Base-by-base conservation (phyloP, 2,329 filamentous ascomycete genomes). In the Aspergillus spinulosporus region DNA sequence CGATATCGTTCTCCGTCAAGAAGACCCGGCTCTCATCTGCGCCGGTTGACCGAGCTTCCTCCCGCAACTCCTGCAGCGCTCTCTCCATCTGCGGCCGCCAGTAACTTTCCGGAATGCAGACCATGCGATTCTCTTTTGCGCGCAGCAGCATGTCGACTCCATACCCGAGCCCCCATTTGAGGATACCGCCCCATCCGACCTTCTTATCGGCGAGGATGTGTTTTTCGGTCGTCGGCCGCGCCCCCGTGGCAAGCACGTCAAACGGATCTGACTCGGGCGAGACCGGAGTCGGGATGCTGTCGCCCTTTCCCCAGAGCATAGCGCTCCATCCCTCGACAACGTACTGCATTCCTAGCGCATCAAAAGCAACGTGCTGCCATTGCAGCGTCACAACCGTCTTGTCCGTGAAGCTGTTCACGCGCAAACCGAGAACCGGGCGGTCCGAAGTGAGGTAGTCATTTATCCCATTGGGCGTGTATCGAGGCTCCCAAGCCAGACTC, bases 291-390 rank as follows among this genome's bases (percentile, higher is more conserved):
- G 50, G 55, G 11, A 62, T 54, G 4, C 52, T 49, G 5, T 40
- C 55, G 9, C 36, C 15, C 37, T 49, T 57, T n/a, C 52, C 57
- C 59, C 54, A 59, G 40, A 62, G 57, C 59, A 62, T 62, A 15
- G 52, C 46, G 45, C 36, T 59, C 59, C 59, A 62, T 9, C 55
- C 59, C 26, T 62, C 58, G 3, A 60, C 53, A 11, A 62, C 58
- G 32, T 60, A 60, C 36, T 60, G 58, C 46, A 62, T 39, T 7
- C 60, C 58, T 14, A 62, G 48, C 15, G 60, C 60, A 42, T 62
- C 60, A 14, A 60, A 60, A 2, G 60, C 58, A n/a, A 62, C 58
- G 54, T 62, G 60, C 45, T 60, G 60, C 60, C 60, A 62, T 42
- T 60, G 58, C 15, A 62, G 45, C 12, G 57, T 51, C 15, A 56